Percentiles rank a stretch among this genome's conserved stretches.
Evolutionary conservation across 805 yeast species (phyloP).

Genomic region (Brettanomyces anomalus): DNA sequence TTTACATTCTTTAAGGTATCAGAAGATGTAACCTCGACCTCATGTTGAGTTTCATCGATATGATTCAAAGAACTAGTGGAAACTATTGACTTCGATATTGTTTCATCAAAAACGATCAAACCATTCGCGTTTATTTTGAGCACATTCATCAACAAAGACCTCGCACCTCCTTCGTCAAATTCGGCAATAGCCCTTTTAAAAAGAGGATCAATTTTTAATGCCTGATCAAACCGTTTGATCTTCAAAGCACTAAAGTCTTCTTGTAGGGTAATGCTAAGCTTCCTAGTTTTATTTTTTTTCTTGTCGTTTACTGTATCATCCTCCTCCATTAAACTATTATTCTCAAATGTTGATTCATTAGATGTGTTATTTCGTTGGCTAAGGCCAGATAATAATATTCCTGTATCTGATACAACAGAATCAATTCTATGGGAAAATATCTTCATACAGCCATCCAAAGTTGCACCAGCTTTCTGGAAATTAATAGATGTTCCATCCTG

Average conservation of each 20-base stretch:
- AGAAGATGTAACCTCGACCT: neutral
- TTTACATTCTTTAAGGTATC: neutral
- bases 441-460: constrained; percentile 47
- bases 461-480: constrained; percentile 36
- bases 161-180: constrained; percentile 79
- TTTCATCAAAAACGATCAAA: constrained; percentile 61
- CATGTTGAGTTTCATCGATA: neutral
- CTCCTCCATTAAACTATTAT: constrained; percentile 15
- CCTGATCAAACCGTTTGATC: constrained; percentile 53
- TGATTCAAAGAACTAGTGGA: neutral
- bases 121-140: constrained; percentile 39
- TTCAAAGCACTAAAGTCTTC: constrained; percentile 36
- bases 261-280: constrained; percentile 10
- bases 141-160: constrained; percentile 55
- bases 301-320: constrained; percentile 15
- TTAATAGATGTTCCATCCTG: constrained; percentile 36
- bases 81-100: constrained; percentile 12
- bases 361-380: constrained; percentile 17
- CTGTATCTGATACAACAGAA: constrained; percentile 25
- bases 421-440: constrained; percentile 41
- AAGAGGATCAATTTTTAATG: constrained; percentile 58
- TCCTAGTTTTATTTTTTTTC: constrained; percentile 15
- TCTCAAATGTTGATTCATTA: neutral
- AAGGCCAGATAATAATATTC: constrained; percentile 55
- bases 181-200: constrained; percentile 69